A percentile compares a stretch with the other conserved stretches of the same genome.
Evolutionary conservation across 257 asterid species (phyloP).

Genomic region (Solanum dulcamara): DNA sequence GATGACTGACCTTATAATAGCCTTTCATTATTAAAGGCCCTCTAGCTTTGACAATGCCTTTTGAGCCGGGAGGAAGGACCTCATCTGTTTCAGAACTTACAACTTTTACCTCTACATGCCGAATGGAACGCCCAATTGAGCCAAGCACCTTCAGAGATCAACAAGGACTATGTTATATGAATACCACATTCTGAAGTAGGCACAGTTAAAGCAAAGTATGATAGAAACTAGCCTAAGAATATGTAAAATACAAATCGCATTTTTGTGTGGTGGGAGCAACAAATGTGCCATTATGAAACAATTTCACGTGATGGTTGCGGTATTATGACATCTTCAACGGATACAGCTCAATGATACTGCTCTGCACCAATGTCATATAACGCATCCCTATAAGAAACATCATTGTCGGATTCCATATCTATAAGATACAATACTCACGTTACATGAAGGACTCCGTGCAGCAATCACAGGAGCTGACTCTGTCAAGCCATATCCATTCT

Average conservation of each 20-base stretch:
- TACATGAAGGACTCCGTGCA: constrained; percentile 52
- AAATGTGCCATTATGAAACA: background rate
- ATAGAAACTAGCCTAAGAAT: background rate
- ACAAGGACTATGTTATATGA: constrained; percentile 9
- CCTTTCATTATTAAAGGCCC: constrained; percentile 95
- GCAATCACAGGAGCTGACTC: constrained; percentile 94
- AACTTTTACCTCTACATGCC: constrained; percentile 56
- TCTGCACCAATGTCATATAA: background rate
- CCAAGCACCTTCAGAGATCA: constrained; percentile 70
- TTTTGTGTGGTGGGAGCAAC: background rate
- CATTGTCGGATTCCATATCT: background rate
- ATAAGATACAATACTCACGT: constrained; percentile 34
- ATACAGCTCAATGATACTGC: background rate
- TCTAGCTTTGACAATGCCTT: constrained; percentile 73
- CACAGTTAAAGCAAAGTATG: background rate
- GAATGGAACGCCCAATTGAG: constrained; percentile 73
- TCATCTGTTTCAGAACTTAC: constrained; percentile 69
- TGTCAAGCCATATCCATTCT: constrained; percentile 93
- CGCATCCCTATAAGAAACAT: background rate
- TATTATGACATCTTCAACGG: background rate
- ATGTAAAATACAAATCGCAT: background rate
- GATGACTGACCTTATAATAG: constrained; percentile 56
- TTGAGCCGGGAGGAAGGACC: constrained; percentile 53
- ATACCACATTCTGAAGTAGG: constrained; percentile 4
- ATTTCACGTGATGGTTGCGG: background rate